A percentile compares a stretch with the other conserved stretches of the same genome.
These are phyloP conservation scores for Boletus fagicola DNA, from an alignment of 768 basidiomycete genomes.

Conservation along the genomic window DNA sequence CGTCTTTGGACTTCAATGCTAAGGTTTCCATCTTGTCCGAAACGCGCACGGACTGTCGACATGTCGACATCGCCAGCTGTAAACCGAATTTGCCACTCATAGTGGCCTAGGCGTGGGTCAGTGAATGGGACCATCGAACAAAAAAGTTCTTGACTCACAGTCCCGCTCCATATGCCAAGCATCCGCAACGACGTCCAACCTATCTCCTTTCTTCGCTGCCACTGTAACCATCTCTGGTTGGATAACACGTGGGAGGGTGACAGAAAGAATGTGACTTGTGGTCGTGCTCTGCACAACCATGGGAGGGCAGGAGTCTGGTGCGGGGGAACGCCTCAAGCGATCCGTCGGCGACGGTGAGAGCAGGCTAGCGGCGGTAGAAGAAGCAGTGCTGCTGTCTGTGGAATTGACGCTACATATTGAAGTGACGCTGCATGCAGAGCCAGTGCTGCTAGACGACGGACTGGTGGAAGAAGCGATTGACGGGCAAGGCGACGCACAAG, in stretches of 20 bases:
- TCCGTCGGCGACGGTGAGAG: slow-evolving; percentile 31
- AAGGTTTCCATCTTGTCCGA: slow-evolving; percentile 46
- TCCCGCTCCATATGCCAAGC: slow-evolving; percentile 61
- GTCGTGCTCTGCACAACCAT: slow-evolving; percentile 45
- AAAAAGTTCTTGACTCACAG: slow-evolving; percentile 41
- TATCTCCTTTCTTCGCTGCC: slow-evolving; percentile 57
- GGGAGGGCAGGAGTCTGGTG: slow-evolving; percentile 38
- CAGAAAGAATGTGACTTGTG: slow-evolving; percentile 43
- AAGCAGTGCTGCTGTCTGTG: slow-evolving; percentile 15
- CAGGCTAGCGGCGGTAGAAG: slow-evolving; percentile 13
- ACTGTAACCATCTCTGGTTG: slow-evolving; percentile 65
- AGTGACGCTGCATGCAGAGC: slow-evolving; percentile 27
- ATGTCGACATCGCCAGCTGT: slow-evolving; percentile 55
- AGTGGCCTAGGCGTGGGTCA: slow-evolving; percentile 44
- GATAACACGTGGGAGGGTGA: slow-evolving; percentile 47
- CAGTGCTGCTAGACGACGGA: slow-evolving; percentile 24
- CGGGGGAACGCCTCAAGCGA: slow-evolving; percentile 31
- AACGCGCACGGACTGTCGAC: slow-evolving; percentile 48
- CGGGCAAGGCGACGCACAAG: slow-evolving; percentile 30
- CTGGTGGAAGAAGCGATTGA: slow-evolving; percentile 24
- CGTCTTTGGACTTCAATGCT: slow-evolving; percentile 44
- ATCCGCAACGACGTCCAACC: slow-evolving; percentile 55
- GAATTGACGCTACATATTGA: slow-evolving; percentile 23
- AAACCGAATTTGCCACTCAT: slow-evolving; percentile 60
- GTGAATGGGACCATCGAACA: slow-evolving; percentile 1